Percentiles rank a stretch among this genome's conserved stretches.
Evolutionary conservation across 768 basidiomycete species (phyloP).

Genomic region (Lactarius trivialis): DNA sequence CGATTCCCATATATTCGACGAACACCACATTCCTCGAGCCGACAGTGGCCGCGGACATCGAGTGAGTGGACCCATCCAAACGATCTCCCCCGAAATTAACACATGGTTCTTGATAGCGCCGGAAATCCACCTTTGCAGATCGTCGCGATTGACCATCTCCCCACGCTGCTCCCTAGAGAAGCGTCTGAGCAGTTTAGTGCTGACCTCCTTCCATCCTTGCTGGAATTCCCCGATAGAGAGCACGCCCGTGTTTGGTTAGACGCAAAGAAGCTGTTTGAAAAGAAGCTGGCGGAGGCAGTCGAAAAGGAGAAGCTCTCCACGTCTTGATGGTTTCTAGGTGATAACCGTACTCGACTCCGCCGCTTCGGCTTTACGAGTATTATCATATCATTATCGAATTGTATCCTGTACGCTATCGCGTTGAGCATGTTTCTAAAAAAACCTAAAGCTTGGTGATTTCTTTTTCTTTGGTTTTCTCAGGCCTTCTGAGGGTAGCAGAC

Average conservation of each 20-base stretch:
- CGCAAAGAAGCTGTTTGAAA: conserved; percentile 75
- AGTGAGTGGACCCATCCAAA: conserved; percentile 41
- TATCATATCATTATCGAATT: conserved; percentile 8
- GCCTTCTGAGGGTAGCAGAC: no score
- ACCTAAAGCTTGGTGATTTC: no score
- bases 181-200: conserved; percentile 93
- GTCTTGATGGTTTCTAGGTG: conserved; percentile 6
- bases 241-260: conserved; percentile 79
- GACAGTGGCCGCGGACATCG: conserved; percentile 79
- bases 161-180: conserved; percentile 90
- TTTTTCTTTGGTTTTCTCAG: no score
- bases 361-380: background rate
- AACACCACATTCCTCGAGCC: conserved; percentile 94
- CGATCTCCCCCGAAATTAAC: conserved; percentile 16
- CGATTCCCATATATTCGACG: conserved; percentile 88
- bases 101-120: conserved; percentile 34
- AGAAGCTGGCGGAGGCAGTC: conserved; percentile 53
- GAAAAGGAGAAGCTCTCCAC: conserved; percentile 27
- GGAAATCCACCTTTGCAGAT: conserved; percentile 70
- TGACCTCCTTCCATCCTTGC: conserved; percentile 78
- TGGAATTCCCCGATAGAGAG: conserved; percentile 63
- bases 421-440: no score
- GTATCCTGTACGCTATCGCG: no score
- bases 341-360: background rate
- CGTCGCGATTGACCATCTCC: conserved; percentile 95